Conservation (phyloP, 768 basidiomycete species). For the Leccinum truebloodii region DNA sequence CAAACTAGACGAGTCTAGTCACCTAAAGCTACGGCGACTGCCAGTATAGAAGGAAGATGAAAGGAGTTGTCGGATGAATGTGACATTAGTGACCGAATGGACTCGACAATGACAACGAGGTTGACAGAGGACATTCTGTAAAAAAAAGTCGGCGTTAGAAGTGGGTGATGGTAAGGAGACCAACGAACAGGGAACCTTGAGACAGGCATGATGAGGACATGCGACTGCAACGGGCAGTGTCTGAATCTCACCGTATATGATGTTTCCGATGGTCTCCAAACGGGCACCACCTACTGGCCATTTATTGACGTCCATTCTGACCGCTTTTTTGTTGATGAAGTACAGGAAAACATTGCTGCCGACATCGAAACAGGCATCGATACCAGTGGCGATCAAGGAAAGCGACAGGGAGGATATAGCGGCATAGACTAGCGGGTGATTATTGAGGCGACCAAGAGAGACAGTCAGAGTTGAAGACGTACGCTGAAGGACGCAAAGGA, state of each 20-base stretch:
- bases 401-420: constrained; percentile 83
- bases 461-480: not conserved
- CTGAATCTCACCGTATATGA: constrained; percentile 66
- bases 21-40: constrained; percentile 82
- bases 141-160: not conserved
- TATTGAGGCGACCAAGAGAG: not conserved
- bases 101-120: constrained; percentile 88
- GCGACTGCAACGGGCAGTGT: not conserved
- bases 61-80: constrained; percentile 60
- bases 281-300: constrained; percentile 95
- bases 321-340: constrained; percentile 75
- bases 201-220: constrained; percentile 6
- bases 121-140: constrained; percentile 89
- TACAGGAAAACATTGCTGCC: constrained; percentile 83
- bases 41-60: constrained; percentile 79
- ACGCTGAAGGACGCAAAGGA: constrained; percentile 74
- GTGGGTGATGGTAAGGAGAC: not conserved
- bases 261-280: constrained; percentile 87
- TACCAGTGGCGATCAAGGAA: constrained; percentile 84
- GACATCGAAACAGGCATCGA: constrained; percentile 86
- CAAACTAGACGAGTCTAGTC: not conserved
- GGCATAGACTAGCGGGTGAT: constrained; percentile 70
- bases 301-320: constrained; percentile 70
- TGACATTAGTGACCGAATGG: constrained; percentile 67
- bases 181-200: constrained; percentile 49